Evolutionary conservation across 2,329 filamentous ascomycete genomes (phyloP).

Genomic region (Bipolaris cookei): DNA sequence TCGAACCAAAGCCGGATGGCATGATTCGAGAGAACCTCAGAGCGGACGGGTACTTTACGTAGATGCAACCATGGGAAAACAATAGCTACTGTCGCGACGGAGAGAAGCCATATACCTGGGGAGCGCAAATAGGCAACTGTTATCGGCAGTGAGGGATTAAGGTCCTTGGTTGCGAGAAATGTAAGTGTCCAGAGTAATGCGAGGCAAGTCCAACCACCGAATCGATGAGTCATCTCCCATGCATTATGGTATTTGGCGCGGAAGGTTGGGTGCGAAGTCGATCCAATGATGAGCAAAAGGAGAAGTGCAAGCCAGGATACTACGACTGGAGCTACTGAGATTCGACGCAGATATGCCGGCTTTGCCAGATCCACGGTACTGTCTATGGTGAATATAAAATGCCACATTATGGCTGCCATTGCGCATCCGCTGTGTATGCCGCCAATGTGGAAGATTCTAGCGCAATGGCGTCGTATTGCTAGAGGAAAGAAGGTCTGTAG

Average conservation of each 20-base stretch:
- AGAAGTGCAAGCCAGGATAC: constrained; percentile 39
- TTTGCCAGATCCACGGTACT: constrained; percentile 42
- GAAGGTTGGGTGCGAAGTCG: constrained; percentile 40
- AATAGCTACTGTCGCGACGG: constrained; percentile 69
- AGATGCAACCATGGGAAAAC: constrained; percentile 77
- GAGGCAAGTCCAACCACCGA: constrained; percentile 47
- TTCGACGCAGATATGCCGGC: constrained; percentile 20
- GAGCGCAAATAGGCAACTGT: constrained; percentile 34
- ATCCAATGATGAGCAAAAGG: constrained; percentile 39
- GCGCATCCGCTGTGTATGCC: constrained; percentile 49
- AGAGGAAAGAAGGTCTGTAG: constrained; percentile 30
- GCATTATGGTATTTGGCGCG: constrained; percentile 42
- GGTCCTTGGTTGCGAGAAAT: constrained; percentile 36
- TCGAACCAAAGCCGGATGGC: constrained; percentile 70
- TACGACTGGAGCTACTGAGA: constrained; percentile 29
- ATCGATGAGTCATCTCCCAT: constrained; percentile 48
- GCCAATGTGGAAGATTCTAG: constrained; percentile 46
- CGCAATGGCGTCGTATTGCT: constrained; percentile 40
- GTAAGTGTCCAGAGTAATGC: constrained; percentile 44
- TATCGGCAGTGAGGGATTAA: constrained; percentile 22
- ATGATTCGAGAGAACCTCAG: constrained; percentile 74
- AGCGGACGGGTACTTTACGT: constrained; percentile 69
- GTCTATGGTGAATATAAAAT: constrained; percentile 52
- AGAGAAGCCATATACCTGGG: constrained; percentile 69
- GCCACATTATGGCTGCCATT: constrained; percentile 50